Base-by-base conservation (phyloP, 768 basidiomycete genomes). In the Tulasnella sp. region DNA sequence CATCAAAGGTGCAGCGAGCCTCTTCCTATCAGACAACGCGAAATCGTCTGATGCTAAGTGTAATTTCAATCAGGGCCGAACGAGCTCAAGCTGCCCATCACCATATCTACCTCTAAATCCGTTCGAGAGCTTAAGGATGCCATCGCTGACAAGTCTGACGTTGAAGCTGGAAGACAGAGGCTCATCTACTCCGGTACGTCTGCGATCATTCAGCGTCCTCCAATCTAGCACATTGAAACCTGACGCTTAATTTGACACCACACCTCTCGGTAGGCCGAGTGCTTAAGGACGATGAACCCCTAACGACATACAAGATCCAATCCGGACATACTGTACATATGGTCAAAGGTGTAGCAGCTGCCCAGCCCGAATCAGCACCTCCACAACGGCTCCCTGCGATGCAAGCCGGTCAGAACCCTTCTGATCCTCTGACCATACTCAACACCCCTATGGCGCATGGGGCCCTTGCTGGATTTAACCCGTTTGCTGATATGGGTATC, bases 61-160 rank as follows among this genome's bases (percentile, higher is more conserved):
- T n/a, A n/a, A n/a, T n/a, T 41, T 38, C 56, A 23, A 15, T 3
- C 43, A 64, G 66, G 93, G 5, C 91, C 93, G 0, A 88, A 80
- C 68, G 94, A 97, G 73, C 78, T 95, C 73, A 97, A 96, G 76
- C 80, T 98, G 32, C 82, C 90, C 68, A 85, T 98, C 61, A 77
- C 81, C 30, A 91, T 97, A 68, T 72, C 78, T 51, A 78, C 83
- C 2, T 83, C 85, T 70, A 91, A 94, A 76, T 86, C 86, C 0
- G 93, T 98, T 24, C 73, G 77, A 50, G 91, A 98, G 64, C 84
- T 99, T 68, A 99, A 99, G 77, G 79, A 84, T 62, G 83, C 84
- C 30, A 89, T 99, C 73, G 86, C 92, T 7, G 83, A 75, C 27
- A 83, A 89, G 74, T 85, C 86, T 1, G 84, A 92, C 67, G 89